Percentiles rank a stretch among this genome's conserved stretches.
Conservation (phyloP, 495 filamentous ascomycete species). For the Podospora bellae-mahoneyi region DNA sequence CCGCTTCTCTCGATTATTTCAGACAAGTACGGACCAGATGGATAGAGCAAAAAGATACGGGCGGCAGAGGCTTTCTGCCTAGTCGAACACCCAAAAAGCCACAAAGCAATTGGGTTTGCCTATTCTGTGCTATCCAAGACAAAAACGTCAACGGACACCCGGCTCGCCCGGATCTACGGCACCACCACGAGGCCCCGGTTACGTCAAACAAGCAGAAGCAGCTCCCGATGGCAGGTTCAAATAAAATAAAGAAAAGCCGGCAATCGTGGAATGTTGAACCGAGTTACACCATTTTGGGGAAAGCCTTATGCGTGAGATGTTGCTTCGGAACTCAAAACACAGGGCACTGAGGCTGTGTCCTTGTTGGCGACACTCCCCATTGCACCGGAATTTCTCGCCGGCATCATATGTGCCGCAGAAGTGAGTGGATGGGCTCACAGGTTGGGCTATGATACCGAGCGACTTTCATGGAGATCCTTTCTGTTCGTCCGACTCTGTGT, state of each 20-base stretch:
- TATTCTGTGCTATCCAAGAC: neutral
- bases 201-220: neutral
- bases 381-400: neutral
- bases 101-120: neutral
- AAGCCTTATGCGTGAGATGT: neutral
- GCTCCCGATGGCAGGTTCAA: neutral
- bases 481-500: neutral
- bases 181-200: neutral
- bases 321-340: neutral
- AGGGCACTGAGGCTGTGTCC: neutral
- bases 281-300: neutral
- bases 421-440: neutral
- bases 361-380: neutral
- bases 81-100: neutral
- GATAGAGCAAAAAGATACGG: neutral
- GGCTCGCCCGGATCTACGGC: neutral
- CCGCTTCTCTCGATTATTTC: slow-evolving; percentile 1
- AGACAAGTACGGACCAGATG: neutral
- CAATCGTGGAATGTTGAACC: slow-evolving; percentile 4
- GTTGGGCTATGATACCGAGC: neutral
- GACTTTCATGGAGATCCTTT: neutral
- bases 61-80: neutral
- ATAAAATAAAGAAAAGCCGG: slow-evolving; percentile 3
- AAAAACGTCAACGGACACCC: neutral
- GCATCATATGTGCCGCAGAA: slow-evolving; percentile 7